Conservation (phyloP, 495 filamentous ascomycete species). For the Usnea hakonensis region DNA sequence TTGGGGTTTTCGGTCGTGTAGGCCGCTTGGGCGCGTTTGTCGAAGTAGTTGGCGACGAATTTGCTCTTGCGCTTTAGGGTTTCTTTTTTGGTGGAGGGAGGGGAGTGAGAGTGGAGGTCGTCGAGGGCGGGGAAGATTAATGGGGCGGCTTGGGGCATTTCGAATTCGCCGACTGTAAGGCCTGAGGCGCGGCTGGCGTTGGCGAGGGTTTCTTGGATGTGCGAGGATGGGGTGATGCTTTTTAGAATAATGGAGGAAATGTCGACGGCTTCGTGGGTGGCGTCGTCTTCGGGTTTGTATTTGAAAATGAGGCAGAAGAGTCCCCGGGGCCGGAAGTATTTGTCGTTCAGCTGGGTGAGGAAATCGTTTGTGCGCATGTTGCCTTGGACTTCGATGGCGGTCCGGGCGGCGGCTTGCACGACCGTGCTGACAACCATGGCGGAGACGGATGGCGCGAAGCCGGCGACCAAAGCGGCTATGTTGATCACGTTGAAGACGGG, state of each 20-base stretch:
- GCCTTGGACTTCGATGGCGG: not conserved
- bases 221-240: not conserved
- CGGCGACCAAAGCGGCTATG: not conserved
- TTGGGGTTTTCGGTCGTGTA: not conserved
- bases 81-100: constrained; percentile 10
- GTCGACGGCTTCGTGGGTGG: constrained; percentile 29
- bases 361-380: constrained; percentile 38
- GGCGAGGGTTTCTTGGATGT: constrained; percentile 4
- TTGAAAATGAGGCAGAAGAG: constrained; percentile 55
- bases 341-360: constrained; percentile 49
- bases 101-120: constrained; percentile 9
- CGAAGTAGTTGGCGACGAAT: constrained; percentile 36
- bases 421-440: constrained; percentile 1
- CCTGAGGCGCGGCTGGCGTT: constrained; percentile 33
- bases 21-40: constrained; percentile 37
- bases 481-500: not conserved
- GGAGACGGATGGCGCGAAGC: not conserved
- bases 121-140: constrained; percentile 44
- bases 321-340: constrained; percentile 52
- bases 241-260: constrained; percentile 26
- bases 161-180: constrained; percentile 33
- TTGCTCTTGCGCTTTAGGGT: constrained; percentile 2
- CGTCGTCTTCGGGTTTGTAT: constrained; percentile 40
- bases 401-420: not conserved
- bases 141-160: constrained; percentile 40